A percentile compares a stretch with the other conserved stretches of the same genome.
Evolutionary conservation across 2,329 filamentous ascomycete species (phyloP).

Genomic region (Trichophyton verrucosum): DNA sequence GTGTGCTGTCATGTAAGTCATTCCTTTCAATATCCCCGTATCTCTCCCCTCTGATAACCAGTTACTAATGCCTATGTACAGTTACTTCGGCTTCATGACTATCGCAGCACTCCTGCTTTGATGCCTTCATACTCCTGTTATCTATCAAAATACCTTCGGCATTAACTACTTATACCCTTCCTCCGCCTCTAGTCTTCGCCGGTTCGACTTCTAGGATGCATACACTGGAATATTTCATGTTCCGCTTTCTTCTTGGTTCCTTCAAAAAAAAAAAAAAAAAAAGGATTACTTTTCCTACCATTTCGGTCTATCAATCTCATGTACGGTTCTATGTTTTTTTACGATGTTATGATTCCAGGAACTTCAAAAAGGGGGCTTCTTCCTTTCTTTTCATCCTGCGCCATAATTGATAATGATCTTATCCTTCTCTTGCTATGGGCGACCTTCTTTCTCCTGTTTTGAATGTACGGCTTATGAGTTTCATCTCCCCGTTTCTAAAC

Average conservation of each 20-base stretch:
- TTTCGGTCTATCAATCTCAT: neutral
- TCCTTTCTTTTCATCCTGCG: neutral
- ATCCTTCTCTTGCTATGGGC: too few species aligned
- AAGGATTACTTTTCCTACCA: neutral
- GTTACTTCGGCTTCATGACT: conserved; percentile 32
- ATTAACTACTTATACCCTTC: neutral
- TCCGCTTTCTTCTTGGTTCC: neutral
- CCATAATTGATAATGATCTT: neutral
- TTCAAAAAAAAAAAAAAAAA: neutral
- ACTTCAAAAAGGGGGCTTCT: neutral
- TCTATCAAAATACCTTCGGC: neutral
- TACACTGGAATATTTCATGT: conserved; percentile 1
- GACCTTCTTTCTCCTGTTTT: neutral
- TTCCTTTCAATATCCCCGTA: neutral
- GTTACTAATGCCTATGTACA: conserved; percentile 11
- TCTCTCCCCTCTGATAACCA: neutral
- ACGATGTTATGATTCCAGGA: neutral
- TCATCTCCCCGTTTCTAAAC: neutral
- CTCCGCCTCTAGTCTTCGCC: neutral
- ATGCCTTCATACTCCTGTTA: conserved; percentile 9
- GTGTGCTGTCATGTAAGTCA: conserved; percentile 27
- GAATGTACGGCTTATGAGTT: neutral
- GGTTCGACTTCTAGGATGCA: neutral
- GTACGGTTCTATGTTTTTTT: neutral
- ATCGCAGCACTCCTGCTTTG: conserved; percentile 28